phyloP scores from a whole-genome alignment of 305 asterid genomes.

The Fraxinus angustifolia region DNA sequence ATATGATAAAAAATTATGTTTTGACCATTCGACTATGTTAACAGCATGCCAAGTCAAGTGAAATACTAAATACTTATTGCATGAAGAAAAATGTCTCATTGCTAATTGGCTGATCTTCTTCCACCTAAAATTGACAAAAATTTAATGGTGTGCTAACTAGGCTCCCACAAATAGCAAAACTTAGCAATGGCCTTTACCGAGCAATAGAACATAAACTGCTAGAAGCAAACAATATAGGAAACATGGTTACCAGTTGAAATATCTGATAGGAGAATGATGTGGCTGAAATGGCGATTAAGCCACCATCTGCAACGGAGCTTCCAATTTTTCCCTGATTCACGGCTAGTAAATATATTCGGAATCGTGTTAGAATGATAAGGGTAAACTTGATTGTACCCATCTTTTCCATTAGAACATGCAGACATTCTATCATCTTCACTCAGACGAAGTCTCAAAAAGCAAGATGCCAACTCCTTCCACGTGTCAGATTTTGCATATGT shows the following conservation, averaged over 20 bases:
- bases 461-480: slow-evolving; percentile 72
- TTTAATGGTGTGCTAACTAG: background rate
- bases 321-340: slow-evolving; percentile 50
- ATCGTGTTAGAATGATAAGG: slow-evolving; percentile 30
- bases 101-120: background rate
- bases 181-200: background rate
- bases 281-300: slow-evolving; percentile 63
- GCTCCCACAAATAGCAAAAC: background rate
- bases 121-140: background rate
- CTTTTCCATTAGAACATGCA: slow-evolving; percentile 32
- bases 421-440: slow-evolving; percentile 67
- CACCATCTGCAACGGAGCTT: slow-evolving; percentile 83
- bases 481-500: slow-evolving; percentile 42
- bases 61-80: background rate
- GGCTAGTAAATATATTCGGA: slow-evolving; percentile 48
- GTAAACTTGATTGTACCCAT: slow-evolving; percentile 20
- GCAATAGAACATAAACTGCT: background rate
- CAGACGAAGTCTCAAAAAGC: slow-evolving; percentile 55
- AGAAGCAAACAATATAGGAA: background rate
- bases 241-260: slow-evolving; percentile 53
- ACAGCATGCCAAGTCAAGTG: background rate
- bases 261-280: slow-evolving; percentile 42
- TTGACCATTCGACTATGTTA: background rate
- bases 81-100: background rate
- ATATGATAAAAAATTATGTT: background rate